Evolutionary conservation across 345 rosid species (phyloP).

Genomic region (Alliaria petiolata): DNA sequence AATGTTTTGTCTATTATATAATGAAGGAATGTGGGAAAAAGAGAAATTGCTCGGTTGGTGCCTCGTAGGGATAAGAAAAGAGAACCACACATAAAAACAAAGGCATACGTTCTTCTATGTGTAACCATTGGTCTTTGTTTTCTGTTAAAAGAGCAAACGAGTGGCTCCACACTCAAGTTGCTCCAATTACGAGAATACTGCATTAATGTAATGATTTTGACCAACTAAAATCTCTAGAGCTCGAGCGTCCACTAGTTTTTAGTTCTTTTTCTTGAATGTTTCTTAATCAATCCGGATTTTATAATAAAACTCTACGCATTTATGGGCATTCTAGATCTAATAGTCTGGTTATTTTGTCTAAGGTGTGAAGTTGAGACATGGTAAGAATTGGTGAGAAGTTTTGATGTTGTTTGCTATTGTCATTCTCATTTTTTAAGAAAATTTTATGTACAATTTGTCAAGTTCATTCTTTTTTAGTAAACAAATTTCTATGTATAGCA

Average conservation of each 20-base stretch:
- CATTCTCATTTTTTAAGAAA: background rate
- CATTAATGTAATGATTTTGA: slow-evolving; percentile 22
- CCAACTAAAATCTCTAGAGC: slow-evolving; percentile 10
- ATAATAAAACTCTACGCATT: background rate
- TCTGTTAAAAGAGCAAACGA: slow-evolving; percentile 28
- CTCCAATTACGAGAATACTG: background rate
- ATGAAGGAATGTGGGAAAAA: slow-evolving; percentile 20
- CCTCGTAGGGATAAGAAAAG: slow-evolving; percentile 68
- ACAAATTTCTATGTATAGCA: too few species aligned
- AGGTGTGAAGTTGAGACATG: background rate
- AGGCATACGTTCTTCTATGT: slow-evolving; percentile 57
- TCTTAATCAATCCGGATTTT: background rate
- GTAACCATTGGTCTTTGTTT: slow-evolving; percentile 31
- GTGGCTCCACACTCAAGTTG: slow-evolving; percentile 35
- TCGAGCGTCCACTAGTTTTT: slow-evolving; percentile 24
- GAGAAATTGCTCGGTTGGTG: background rate
- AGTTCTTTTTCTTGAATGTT: background rate
- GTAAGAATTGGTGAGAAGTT: background rate
- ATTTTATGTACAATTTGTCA: too few species aligned
- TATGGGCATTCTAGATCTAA: background rate
- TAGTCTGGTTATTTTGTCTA: background rate
- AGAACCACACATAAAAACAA: slow-evolving; percentile 89
- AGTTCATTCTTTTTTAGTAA: too few species aligned
- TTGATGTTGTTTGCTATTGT: background rate
- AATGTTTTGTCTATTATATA: slow-evolving; percentile 23